phyloP scores from a whole-genome alignment of 148 eudicot species.

The Hydrangea macrophylla region DNA sequence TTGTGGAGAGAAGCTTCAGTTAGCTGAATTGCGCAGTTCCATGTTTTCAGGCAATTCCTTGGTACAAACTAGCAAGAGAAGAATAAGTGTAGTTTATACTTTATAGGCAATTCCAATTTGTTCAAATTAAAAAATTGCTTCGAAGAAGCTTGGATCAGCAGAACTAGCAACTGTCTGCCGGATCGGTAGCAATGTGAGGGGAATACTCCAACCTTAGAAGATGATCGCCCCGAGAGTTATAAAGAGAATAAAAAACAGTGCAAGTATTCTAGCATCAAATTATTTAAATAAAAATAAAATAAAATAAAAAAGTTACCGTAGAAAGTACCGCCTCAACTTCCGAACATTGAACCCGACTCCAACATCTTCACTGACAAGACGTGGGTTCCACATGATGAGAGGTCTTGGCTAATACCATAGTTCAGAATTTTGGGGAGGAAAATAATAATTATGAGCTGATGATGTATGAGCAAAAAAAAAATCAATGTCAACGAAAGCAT shows the following conservation, averaged over 20 bases:
- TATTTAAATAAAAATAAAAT: background rate
- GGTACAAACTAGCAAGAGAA: background rate
- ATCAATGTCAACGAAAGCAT: too few species aligned
- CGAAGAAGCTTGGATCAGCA: too few species aligned
- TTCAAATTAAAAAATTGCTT: background rate
- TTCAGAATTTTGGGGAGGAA: background rate
- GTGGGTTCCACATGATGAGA: constrained; percentile 99
- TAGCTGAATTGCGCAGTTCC: background rate
- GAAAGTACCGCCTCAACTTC: constrained; percentile 60
- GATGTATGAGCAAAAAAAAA: background rate
- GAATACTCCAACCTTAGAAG: too few species aligned
- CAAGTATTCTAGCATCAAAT: too few species aligned
- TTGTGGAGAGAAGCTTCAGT: background rate
- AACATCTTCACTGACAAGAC: constrained; percentile 91
- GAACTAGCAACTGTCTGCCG: too few species aligned
- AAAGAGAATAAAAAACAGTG: background rate
- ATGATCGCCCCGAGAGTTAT: too few species aligned
- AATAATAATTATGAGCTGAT: background rate
- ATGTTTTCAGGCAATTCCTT: background rate
- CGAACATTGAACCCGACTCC: constrained; percentile 95
- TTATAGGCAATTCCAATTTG: background rate
- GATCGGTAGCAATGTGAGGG: too few species aligned
- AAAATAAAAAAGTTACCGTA: constrained; percentile 45
- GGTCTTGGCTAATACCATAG: constrained; percentile 78
- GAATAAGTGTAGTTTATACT: too few species aligned